A percentile compares a stretch with the other conserved stretches of the same genome.
Evolutionary conservation across 805 yeast species (phyloP).

Genomic region (Hanseniaspora nectarophila): DNA sequence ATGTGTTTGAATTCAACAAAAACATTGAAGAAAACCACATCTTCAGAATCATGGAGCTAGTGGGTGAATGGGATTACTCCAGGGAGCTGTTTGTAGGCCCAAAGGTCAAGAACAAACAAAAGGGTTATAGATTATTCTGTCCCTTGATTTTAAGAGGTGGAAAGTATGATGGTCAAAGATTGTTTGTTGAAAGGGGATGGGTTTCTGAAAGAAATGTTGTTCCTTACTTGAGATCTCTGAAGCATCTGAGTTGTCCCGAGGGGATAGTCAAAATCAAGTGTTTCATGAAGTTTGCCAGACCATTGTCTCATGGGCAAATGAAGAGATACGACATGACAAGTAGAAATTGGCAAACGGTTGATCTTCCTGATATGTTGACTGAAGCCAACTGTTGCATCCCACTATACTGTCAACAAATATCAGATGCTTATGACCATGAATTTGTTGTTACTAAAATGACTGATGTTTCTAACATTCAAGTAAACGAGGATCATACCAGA

Average conservation of each 20-base stretch:
- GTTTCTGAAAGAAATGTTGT: conserved; percentile 51
- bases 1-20: conserved; percentile 56
- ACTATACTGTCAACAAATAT: conserved; percentile 61
- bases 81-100: conserved; percentile 92
- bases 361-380: conserved; percentile 66
- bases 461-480: not conserved
- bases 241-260: conserved; percentile 59
- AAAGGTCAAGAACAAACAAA: conserved; percentile 53
- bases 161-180: conserved; percentile 36
- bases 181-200: conserved; percentile 89
- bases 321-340: conserved; percentile 57
- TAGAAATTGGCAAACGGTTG: conserved; percentile 65
- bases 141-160: conserved; percentile 75
- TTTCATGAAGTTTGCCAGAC: conserved; percentile 55
- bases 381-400: conserved; percentile 53
- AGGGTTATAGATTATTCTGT: conserved; percentile 70
- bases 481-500: not conserved
- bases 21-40: conserved; percentile 63
- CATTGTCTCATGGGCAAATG: conserved; percentile 53
- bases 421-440: conserved; percentile 54
- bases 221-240: conserved; percentile 48
- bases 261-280: conserved; percentile 61
- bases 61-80: conserved; percentile 69
- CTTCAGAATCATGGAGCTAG: conserved; percentile 63
- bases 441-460: conserved; percentile 26